These are phyloP conservation scores for Ophiostoma fasciatum DNA, from an alignment of 2,329 filamentous ascomycete genomes.

Conservation along the genomic window DNA sequence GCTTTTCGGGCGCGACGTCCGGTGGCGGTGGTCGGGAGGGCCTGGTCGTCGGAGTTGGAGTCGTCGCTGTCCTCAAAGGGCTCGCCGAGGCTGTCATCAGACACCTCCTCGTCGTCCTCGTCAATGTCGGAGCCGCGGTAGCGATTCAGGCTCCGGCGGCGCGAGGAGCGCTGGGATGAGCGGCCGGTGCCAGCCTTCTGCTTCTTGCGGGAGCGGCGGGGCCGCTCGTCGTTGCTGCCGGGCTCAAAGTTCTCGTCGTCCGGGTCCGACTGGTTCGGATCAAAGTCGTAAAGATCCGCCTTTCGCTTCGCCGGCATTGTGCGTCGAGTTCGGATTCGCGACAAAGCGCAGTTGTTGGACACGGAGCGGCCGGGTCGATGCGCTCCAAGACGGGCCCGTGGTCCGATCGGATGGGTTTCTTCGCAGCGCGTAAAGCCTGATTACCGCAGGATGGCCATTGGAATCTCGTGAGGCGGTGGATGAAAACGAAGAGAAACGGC, in stretches of 20 bases:
- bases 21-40: constrained; percentile 23
- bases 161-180: constrained; percentile 10
- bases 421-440: too few species aligned
- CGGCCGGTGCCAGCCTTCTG: constrained; percentile 18
- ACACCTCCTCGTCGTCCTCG: constrained; percentile 41
- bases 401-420: too few species aligned
- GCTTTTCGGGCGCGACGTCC: constrained; percentile 31
- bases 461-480: too few species aligned
- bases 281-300: constrained; percentile 41
- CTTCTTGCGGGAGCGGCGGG: constrained; percentile 25
- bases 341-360: too few species aligned
- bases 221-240: constrained; percentile 25
- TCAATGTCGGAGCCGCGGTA: constrained; percentile 50
- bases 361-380: too few species aligned
- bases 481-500: too few species aligned
- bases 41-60: constrained; percentile 21
- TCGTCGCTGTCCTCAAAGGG: constrained; percentile 30
- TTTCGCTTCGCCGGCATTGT: too few species aligned
- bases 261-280: constrained; percentile 51
- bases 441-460: too few species aligned
- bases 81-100: constrained; percentile 36
- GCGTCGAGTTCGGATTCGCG: too few species aligned
- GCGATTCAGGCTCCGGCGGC: constrained; percentile 18
- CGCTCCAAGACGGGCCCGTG: too few species aligned
- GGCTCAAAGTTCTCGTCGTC: constrained; percentile 54